These are phyloP conservation scores for Scleromitrula shiraiana DNA, from an alignment of 2,329 filamentous ascomycete genomes.

Conservation along the genomic window DNA sequence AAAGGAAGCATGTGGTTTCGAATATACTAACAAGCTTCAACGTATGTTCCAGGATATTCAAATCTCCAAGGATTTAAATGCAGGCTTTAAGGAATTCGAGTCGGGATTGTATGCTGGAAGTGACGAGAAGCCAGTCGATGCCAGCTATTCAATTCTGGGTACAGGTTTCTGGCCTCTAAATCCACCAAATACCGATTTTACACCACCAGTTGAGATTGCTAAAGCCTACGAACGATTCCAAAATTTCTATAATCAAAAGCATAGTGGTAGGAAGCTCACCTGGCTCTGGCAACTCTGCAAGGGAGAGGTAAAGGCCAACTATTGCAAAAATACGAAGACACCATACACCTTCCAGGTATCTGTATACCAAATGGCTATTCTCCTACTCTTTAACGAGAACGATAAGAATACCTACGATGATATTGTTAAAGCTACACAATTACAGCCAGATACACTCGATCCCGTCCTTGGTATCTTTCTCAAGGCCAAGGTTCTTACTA, in stretches of 20 bases:
- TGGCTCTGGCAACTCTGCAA: constrained; percentile 99
- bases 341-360: constrained; percentile 97
- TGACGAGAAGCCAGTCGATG: constrained; percentile 65
- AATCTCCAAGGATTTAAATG: constrained; percentile 94
- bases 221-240: constrained; percentile 85
- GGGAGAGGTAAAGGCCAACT: constrained; percentile 90
- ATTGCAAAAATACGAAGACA: constrained; percentile 80
- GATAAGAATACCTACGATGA: constrained; percentile 82
- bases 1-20: constrained; percentile 96
- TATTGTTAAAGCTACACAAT: constrained; percentile 70
- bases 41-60: constrained; percentile 99
- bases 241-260: constrained; percentile 91
- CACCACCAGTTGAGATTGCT: constrained; percentile 75
- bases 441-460: constrained; percentile 77
- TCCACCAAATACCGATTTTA: constrained; percentile 80
- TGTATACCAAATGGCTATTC: constrained; percentile 94
- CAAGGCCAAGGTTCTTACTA: constrained; percentile 82
- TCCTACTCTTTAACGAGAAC: constrained; percentile 89
- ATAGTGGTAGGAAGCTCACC: constrained; percentile 90
- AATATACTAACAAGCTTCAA: constrained; percentile 98
- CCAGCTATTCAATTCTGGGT: constrained; percentile 85
- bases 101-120: constrained; percentile 54
- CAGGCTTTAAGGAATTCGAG: constrained; percentile 75
- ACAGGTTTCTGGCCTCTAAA: constrained; percentile 96
- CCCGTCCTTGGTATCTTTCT: constrained; percentile 78